Evolutionary conservation across 768 basidiomycete genomes (phyloP), one percentile per base, ranked within the genome.

Genomic region (Dioszegia crocea): DNA sequence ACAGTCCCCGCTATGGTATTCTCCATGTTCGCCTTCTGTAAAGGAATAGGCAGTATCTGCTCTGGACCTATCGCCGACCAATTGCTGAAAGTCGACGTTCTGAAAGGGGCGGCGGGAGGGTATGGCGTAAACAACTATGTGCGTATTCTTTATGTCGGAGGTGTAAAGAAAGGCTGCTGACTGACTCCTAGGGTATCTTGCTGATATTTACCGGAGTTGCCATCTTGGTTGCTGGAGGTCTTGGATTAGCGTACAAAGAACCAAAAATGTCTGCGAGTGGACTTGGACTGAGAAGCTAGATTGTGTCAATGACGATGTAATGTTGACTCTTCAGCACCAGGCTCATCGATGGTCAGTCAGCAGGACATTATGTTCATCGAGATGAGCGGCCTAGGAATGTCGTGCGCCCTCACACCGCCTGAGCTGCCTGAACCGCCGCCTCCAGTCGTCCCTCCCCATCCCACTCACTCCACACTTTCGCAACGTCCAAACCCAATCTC

Each of bases 401-500:
- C n/a, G n/a, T n/a, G n/a, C n/a, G n/a, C n/a, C n/a, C n/a, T n/a
- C n/a, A n/a, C n/a, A n/a, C n/a, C n/a, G n/a, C n/a, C n/a, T n/a
- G 36, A 12, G 60, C 68, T 16, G n/a, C 8, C 14, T 39, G 38
- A 16, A 62, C 55, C 8, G 61, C 60, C 19, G 58, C 57, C 27
- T 24, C 57, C 31, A 67, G 44, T 17, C 24, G 30, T 11, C 62
- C 60, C 31, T 60, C 62, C 19, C 26, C 29, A 27, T 68, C 63
- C 64, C 66, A 64, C 51, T 63, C 61, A 21, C n/a, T 31, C 73
- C 70, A 70, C 3, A 67, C 53, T 30, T 21, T 55, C 2, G 67
- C 86, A 38, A 88, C 77, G 67, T 91, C 86, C 63, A 94, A 70
- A 17, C 82, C 85, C 21, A 91, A 80, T 30, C 80, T 78, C 56